phyloP scores from a whole-genome alignment of 2,329 filamentous ascomycete species.

The Plenodomus lindquistii region DNA sequence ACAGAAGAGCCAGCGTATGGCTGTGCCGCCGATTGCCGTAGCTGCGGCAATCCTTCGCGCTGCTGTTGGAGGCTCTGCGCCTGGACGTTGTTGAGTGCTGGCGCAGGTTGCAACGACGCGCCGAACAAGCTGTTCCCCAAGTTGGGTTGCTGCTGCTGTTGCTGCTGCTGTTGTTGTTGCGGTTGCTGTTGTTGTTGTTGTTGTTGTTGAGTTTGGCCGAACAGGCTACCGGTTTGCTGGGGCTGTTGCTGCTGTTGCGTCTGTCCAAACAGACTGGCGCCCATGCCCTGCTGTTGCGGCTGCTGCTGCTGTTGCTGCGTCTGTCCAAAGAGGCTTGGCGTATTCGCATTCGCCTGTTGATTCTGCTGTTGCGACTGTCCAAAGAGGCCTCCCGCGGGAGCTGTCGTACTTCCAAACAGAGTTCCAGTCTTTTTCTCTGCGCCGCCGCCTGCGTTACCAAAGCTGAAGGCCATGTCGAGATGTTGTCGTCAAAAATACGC shows the following conservation, averaged over 20 bases:
- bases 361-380: constrained; percentile 30
- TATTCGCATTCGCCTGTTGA: constrained; percentile 16
- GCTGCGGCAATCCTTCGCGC: constrained; percentile 41
- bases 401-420: constrained; percentile 41
- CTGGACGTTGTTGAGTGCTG: constrained; percentile 30
- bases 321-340: constrained; percentile 28
- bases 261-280: constrained; percentile 46
- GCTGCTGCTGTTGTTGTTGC: constrained; percentile 40
- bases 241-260: constrained; percentile 38
- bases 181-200: constrained; percentile 37
- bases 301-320: constrained; percentile 22
- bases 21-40: constrained; percentile 35
- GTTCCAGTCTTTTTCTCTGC: constrained; percentile 44
- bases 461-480: constrained; percentile 34
- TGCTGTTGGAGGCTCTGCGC: constrained; percentile 43
- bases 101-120: constrained; percentile 35
- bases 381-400: constrained; percentile 47
- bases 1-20: constrained; percentile 31
- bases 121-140: constrained; percentile 48
- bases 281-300: constrained; percentile 36
- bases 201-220: constrained; percentile 45
- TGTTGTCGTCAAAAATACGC: background rate
- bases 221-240: constrained; percentile 38
- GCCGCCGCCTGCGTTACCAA: constrained; percentile 24
- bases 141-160: constrained; percentile 47